These are phyloP conservation scores for Trichosporon sp. DNA, from an alignment of 1,284 basidiomycete species.

Conservation along the genomic window DNA sequence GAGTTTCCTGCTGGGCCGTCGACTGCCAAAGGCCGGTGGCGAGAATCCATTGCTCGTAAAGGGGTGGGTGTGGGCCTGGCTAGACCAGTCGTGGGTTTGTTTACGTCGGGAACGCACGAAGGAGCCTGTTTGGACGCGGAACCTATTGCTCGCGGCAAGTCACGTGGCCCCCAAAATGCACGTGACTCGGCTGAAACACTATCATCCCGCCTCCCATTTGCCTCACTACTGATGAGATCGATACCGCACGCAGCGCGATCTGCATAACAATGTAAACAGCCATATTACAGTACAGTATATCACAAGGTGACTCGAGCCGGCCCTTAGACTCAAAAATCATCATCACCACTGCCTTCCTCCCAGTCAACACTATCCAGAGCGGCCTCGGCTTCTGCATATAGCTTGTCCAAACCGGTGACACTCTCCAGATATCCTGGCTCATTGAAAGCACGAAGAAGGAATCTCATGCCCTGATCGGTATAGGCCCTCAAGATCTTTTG, in stretches of 20 bases:
- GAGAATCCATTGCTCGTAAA: constrained; percentile 51
- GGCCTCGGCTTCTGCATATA: constrained; percentile 64
- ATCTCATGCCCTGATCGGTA: constrained; percentile 66
- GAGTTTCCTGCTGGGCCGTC: constrained; percentile 57
- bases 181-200: too few species aligned
- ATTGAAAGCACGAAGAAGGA: constrained; percentile 79
- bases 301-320: too few species aligned
- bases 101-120: too few species aligned
- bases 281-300: too few species aligned
- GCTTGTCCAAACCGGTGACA: constrained; percentile 77
- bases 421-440: constrained; percentile 74
- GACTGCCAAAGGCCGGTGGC: constrained; percentile 58
- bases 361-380: constrained; percentile 22
- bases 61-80: too few species aligned
- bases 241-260: too few species aligned
- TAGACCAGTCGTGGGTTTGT: not conserved
- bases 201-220: too few species aligned
- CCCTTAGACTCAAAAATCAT: not conserved
- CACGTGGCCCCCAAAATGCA: too few species aligned
- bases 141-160: too few species aligned
- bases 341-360: constrained; percentile 19
- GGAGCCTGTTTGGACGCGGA: too few species aligned
- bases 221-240: too few species aligned
- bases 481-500: constrained; percentile 70
- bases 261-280: too few species aligned